Percentiles rank a stretch among this genome's conserved stretches.
Conservation (phyloP, 228 moss, liverwort and hornwort genomes). For the Sphagnum magellanicum region DNA sequence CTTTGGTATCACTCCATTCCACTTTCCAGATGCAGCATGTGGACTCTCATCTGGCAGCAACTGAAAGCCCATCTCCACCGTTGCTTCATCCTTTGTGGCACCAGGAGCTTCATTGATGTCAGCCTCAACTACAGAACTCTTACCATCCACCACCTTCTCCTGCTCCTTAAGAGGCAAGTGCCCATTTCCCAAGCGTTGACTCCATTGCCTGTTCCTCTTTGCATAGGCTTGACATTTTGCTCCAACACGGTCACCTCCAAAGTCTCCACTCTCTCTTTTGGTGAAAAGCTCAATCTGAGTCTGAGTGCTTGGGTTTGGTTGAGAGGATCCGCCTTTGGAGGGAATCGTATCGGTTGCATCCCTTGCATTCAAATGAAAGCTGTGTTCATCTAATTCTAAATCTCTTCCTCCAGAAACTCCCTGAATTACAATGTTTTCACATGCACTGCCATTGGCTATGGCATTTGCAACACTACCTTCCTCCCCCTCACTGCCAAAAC, state of each 20-base stretch:
- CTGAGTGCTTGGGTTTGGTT: conserved; percentile 5
- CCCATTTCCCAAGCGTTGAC: conserved; percentile 57
- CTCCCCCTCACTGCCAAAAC: conserved; percentile 51
- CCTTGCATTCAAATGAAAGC: background rate
- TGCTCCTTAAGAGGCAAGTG: conserved; percentile 35
- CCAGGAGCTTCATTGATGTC: conserved; percentile 27
- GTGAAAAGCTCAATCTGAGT: conserved; percentile 16
- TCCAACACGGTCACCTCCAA: conserved; percentile 20
- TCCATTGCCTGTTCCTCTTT: conserved; percentile 55
- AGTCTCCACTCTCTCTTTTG: conserved; percentile 39
- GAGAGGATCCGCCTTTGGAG: background rate
- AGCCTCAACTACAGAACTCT: conserved; percentile 17
- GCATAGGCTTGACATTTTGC: conserved; percentile 47
- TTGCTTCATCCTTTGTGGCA: conserved; percentile 40
- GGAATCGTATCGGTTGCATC: background rate
- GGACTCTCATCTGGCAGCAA: conserved; percentile 34
- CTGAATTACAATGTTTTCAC: conserved; percentile 29
- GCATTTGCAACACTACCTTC: conserved; percentile 27
- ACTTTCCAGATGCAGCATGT: conserved; percentile 19
- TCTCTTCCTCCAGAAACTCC: conserved; percentile 20
- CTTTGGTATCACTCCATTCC: conserved; percentile 18
- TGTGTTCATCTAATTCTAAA: conserved; percentile 12
- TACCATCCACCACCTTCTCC: conserved; percentile 26
- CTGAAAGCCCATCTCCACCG: conserved; percentile 56
- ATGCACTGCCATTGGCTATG: conserved; percentile 28